These are phyloP conservation scores for Stemphylium vesicarium DNA, from an alignment of 2,329 filamentous ascomycete species.

Conservation along the genomic window DNA sequence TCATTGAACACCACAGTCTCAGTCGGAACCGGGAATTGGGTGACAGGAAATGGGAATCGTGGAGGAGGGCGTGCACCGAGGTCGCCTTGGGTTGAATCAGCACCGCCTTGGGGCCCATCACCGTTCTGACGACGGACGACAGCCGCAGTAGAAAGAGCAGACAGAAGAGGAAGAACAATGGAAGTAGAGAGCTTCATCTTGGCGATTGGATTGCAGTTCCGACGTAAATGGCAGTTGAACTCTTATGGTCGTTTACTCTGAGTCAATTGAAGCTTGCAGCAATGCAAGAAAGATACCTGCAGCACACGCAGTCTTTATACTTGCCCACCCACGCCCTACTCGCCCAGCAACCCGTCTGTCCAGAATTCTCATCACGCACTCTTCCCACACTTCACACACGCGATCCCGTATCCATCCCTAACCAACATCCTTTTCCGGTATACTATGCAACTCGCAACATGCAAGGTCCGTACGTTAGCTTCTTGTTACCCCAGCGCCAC, in stretches of 20 bases:
- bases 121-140: constrained; percentile 29
- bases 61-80: constrained; percentile 28
- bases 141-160: constrained; percentile 27
- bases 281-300: constrained; percentile 2
- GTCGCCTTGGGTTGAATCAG: constrained; percentile 32
- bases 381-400: neutral
- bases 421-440: neutral
- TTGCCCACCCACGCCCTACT: neutral
- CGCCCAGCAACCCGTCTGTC: neutral
- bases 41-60: constrained; percentile 30
- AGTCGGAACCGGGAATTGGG: constrained; percentile 30
- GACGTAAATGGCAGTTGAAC: neutral
- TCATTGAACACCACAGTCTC: constrained; percentile 34
- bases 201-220: neutral
- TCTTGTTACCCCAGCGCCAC: neutral
- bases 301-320: constrained; percentile 8
- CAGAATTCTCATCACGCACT: neutral
- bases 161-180: constrained; percentile 27
- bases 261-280: constrained; percentile 9
- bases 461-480: constrained; percentile 2
- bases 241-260: neutral
- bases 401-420: neutral
- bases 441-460: constrained; percentile 1
- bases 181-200: constrained; percentile 30
- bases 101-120: constrained; percentile 29